phyloP scores from a whole-genome alignment of 2,329 filamentous ascomycete genomes.

The Trichoderma sp. region DNA sequence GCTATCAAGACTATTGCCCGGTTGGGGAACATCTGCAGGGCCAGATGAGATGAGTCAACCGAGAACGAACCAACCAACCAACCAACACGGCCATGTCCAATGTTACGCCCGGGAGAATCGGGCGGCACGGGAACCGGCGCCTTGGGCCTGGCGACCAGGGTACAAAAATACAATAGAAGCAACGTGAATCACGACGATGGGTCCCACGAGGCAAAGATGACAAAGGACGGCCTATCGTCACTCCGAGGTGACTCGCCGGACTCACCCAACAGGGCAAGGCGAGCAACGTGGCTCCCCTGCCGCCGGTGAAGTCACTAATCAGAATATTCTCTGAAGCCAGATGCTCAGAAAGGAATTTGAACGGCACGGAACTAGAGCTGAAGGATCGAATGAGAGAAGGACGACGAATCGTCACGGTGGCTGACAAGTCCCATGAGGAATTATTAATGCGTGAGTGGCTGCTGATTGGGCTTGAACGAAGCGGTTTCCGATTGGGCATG shows the following conservation, averaged over 20 bases:
- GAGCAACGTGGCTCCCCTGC: not conserved
- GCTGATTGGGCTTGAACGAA: not conserved
- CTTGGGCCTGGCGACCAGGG: not conserved
- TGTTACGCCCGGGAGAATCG: not conserved
- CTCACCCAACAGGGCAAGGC: not conserved
- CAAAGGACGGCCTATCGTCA: constrained; percentile 9
- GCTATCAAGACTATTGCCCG: not conserved
- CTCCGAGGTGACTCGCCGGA: constrained; percentile 11
- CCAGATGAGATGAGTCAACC: not conserved
- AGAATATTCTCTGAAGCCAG: not conserved
- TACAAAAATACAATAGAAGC: not conserved
- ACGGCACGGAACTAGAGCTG: not conserved
- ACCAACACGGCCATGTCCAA: not conserved
- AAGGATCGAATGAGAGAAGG: not conserved
- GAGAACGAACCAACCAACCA: not conserved
- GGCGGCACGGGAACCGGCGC: not conserved
- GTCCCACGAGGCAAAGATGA: not conserved
- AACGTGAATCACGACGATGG: not conserved
- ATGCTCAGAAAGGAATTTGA: not conserved
- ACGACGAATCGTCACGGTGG: not conserved
- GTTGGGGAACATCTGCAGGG: not conserved
- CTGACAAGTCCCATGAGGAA: not conserved
- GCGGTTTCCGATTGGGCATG: not conserved
- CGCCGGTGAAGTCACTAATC: not conserved
- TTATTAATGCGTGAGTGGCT: constrained; percentile 16